Percentiles rank a stretch among this genome's conserved stretches.
Conservation (phyloP, 805 yeast genomes). For the Saccharomycopsis sp. region DNA sequence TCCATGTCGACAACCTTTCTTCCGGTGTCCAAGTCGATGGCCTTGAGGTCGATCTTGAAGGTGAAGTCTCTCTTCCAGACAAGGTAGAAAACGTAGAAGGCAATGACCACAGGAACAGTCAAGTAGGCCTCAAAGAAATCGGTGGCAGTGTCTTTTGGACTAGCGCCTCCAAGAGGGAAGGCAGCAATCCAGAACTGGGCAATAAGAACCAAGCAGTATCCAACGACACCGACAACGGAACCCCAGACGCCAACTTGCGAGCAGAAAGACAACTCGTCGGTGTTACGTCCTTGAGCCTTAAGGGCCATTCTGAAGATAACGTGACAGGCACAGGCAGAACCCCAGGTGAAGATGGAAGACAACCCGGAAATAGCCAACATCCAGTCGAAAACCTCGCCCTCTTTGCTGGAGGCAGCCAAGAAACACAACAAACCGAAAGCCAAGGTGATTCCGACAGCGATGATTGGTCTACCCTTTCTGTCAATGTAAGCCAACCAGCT, state of each 20-base stretch:
- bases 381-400: constrained; percentile 58
- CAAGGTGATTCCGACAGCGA: constrained; percentile 45
- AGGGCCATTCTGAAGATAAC: constrained; percentile 61
- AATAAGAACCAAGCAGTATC: constrained; percentile 54
- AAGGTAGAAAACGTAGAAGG: constrained; percentile 52
- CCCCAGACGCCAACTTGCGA: constrained; percentile 67
- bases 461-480: constrained; percentile 60
- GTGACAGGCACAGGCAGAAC: constrained; percentile 51
- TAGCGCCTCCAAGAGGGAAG: constrained; percentile 57
- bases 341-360: constrained; percentile 59
- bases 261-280: constrained; percentile 59
- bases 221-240: constrained; percentile 50
- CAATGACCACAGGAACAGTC: constrained; percentile 55
- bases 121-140: constrained; percentile 61
- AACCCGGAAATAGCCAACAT: constrained; percentile 57
- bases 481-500: constrained; percentile 53
- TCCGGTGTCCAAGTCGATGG: constrained; percentile 58
- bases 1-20: constrained; percentile 53
- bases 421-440: constrained; percentile 53
- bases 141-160: constrained; percentile 56
- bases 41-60: constrained; percentile 37
- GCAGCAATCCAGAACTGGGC: constrained; percentile 83
- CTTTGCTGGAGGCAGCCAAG: constrained; percentile 45
- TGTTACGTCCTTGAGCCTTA: constrained; percentile 55
- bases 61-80: constrained; percentile 40